Evolutionary conservation across 495 filamentous ascomycete genomes (phyloP).

Genomic region (Rhizodiscina lignyota): DNA sequence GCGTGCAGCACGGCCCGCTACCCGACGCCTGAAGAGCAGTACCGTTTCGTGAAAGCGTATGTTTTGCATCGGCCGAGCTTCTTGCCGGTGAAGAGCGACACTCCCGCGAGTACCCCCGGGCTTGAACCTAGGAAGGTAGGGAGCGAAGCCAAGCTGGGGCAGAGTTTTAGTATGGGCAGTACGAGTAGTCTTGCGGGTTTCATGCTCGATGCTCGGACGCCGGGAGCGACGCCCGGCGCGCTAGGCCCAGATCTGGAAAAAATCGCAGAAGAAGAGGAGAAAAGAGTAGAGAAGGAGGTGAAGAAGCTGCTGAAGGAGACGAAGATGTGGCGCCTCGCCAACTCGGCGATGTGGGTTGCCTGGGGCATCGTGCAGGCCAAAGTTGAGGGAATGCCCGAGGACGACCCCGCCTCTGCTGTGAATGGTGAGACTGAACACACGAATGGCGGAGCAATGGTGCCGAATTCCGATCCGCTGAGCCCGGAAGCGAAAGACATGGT

Average conservation of each 20-base stretch:
- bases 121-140: conserved; percentile 22
- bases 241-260: conserved; percentile 32
- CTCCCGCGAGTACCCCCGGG: conserved; percentile 26
- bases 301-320: conserved; percentile 58
- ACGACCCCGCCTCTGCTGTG: conserved; percentile 6
- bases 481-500: not conserved
- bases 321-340: conserved; percentile 68
- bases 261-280: conserved; percentile 32
- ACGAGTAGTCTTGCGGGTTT: conserved; percentile 36
- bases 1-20: conserved; percentile 51
- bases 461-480: conserved; percentile 1
- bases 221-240: conserved; percentile 34
- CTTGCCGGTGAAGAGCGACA: conserved; percentile 9
- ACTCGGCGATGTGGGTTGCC: conserved; percentile 79
- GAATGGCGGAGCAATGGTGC: conserved; percentile 1
- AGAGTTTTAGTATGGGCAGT: conserved; percentile 5
- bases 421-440: conserved; percentile 11
- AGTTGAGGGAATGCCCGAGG: conserved; percentile 38
- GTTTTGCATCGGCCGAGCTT: conserved; percentile 57
- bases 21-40: conserved; percentile 67
- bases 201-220: conserved; percentile 51
- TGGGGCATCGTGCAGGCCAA: conserved; percentile 97
- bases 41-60: conserved; percentile 71
- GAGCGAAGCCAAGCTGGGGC: conserved; percentile 1
- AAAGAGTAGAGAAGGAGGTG: conserved; percentile 43